Evolutionary conservation across 2,329 filamentous ascomycete species (phyloP), one percentile per base, ranked within the genome.

Genomic region (Alternaria gaisen): DNA sequence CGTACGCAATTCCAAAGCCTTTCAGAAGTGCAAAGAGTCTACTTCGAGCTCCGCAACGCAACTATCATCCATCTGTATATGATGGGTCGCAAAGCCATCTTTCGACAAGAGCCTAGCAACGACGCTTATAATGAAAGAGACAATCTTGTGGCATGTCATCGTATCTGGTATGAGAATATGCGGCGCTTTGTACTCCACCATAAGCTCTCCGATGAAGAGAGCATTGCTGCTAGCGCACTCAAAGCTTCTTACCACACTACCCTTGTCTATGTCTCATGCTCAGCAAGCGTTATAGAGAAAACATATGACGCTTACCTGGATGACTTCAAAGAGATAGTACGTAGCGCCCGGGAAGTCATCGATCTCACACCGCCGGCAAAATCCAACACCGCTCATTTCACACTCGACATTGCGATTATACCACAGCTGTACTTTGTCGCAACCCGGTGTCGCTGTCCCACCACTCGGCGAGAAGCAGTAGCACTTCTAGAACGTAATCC

Each of bases 391-490:
- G 65, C 69, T 18, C 59, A 66, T 5, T 71, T 70, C 22, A 69
- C 68, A 6, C 70, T 72, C 40, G 67, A 72, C 34, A 61, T 69
- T 5, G 58, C 56, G 2, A 32, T 71, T 5, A 71, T 71, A n/a
- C 63, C 60, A 6, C 24, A 22, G 11, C 56, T 69, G 4, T 66
- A 61, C 36, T 58, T 66, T 20, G 42, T 38, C 10, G 69, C 65
- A 32, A 61, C 53, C 1, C 58, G 58, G 11, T 73, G 70, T 46
- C 65, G 70, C 5, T 72, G 69, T 40, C 70, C 70, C 0, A 22
- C 36, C 4, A 73, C 69, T 20, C 65, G 69, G 9, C 70, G 70
- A 38, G 61, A 68, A 20, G 63, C 69, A 11, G 50, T 73, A 36
- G 20, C 58, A 18, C 59, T 71, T 11, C 64, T 72, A 8, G 59